A percentile compares a stretch with the other conserved stretches of the same genome.
Evolutionary conservation across 805 yeast species (phyloP).

Genomic region (Candida dajiaensis): DNA sequence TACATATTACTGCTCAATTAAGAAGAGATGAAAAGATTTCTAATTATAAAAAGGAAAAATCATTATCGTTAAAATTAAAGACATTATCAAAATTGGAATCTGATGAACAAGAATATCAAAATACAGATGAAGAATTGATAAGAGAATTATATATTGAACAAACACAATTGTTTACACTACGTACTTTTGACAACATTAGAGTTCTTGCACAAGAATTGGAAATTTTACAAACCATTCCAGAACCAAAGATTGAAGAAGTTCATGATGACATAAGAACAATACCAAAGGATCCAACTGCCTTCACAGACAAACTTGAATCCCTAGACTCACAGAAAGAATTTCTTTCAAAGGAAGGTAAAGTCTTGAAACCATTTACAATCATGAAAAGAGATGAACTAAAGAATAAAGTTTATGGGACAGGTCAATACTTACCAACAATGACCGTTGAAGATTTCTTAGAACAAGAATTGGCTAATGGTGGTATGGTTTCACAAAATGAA

Average conservation of each 20-base stretch:
- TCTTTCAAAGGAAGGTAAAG: conserved; percentile 67
- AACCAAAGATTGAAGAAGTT: conserved; percentile 19
- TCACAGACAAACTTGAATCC: conserved; percentile 59
- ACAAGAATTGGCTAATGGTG: conserved; percentile 79
- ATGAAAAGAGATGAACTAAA: conserved; percentile 53
- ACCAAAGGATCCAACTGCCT: conserved; percentile 36
- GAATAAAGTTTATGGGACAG: conserved; percentile 78
- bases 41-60: conserved; percentile 55
- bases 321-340: conserved; percentile 38
- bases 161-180: conserved; percentile 44
- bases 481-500: conserved; percentile 45
- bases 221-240: conserved; percentile 46
- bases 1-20: conserved; percentile 32
- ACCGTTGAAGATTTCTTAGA: conserved; percentile 88
- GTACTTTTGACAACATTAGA: conserved; percentile 52
- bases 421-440: conserved; percentile 91
- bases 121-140: conserved; percentile 59
- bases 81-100: conserved; percentile 31
- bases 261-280: conserved; percentile 16
- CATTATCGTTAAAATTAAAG: conserved; percentile 38
- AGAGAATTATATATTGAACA: conserved; percentile 53
- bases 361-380: conserved; percentile 78
- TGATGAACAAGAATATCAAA: conserved; percentile 26
- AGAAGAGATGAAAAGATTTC: conserved; percentile 70
- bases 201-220: conserved; percentile 58